Conservation (phyloP, 371 early-diverging fungal genomes). For the Rhizopus microsporus region DNA sequence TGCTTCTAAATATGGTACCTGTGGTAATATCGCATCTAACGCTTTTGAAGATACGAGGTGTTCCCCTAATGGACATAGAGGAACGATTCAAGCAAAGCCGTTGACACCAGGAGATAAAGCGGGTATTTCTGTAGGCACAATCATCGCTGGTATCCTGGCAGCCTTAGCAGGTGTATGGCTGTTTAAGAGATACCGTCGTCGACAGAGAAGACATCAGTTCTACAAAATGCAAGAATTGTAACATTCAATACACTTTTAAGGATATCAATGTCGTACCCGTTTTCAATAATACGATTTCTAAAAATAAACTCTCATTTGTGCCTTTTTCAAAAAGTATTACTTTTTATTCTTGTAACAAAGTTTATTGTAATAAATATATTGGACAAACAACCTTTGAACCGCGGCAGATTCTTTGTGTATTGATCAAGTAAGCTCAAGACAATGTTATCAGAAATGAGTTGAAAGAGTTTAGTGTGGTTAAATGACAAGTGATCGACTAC, state of each 20-base stretch:
- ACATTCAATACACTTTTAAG: not conserved
- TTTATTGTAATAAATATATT: too few relatives aligned
- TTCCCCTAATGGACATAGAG: not conserved
- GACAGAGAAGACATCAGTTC: constrained; percentile 20
- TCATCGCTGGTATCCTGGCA: constrained; percentile 15
- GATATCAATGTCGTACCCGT: too few relatives aligned
- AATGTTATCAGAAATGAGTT: too few relatives aligned
- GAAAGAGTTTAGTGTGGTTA: too few relatives aligned
- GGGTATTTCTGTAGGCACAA: constrained; percentile 38
- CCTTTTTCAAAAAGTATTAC: too few relatives aligned
- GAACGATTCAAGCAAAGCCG: not conserved
- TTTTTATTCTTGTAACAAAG: too few relatives aligned
- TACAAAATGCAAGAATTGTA: constrained; percentile 25
- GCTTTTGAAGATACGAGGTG: constrained; percentile 12
- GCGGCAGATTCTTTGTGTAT: too few relatives aligned
- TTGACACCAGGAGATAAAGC: constrained; percentile 13
- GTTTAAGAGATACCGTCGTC: constrained; percentile 18
- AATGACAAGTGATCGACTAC: too few relatives aligned
- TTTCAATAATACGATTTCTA: too few relatives aligned
- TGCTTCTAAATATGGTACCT: constrained; percentile 5
- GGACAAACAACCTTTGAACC: too few relatives aligned
- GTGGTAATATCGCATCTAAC: constrained; percentile 5
- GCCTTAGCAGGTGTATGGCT: constrained; percentile 11
- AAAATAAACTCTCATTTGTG: too few relatives aligned
- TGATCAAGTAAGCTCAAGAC: too few relatives aligned